Evolutionary conservation across 78 protist genomes (phyloP).

Genomic region (Capsaspora owczarzaki): DNA sequence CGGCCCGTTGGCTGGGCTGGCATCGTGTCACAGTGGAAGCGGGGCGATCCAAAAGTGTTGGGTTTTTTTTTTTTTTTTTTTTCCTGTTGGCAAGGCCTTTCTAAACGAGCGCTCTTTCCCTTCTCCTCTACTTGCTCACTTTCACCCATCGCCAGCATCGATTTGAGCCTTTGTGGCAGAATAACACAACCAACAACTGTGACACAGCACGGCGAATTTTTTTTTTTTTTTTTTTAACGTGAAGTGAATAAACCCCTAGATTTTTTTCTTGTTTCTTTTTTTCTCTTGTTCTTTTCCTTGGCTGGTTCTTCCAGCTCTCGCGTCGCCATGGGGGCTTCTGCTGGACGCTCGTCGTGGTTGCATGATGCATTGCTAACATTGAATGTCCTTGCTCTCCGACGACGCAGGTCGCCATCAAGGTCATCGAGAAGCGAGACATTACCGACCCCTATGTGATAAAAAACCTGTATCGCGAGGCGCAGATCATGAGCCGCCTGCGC

Average conservation of each 20-base stretch:
- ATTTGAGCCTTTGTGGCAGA: too few species aligned
- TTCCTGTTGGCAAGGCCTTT: too few species aligned
- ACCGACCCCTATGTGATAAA: background rate
- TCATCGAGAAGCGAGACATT: background rate
- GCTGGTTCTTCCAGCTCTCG: background rate
- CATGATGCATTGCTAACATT: background rate
- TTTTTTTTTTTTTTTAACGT: too few species aligned
- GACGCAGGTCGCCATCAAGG: conserved; percentile 6
- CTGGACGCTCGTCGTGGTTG: background rate
- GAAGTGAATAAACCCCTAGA: background rate
- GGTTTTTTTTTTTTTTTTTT: too few species aligned
- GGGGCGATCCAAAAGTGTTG: too few species aligned
- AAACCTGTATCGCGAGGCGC: conserved; percentile 1
- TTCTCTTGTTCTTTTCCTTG: background rate
- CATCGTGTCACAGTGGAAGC: too few species aligned
- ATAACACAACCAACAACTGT: too few species aligned
- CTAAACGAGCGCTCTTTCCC: too few species aligned
- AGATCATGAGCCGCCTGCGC: background rate
- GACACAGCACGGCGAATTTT: background rate
- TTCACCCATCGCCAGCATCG: too few species aligned
- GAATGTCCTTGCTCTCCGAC: background rate
- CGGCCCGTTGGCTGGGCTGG: too few species aligned
- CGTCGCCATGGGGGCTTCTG: background rate
- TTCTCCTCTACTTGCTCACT: too few species aligned
- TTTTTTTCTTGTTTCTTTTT: background rate